Percentiles rank a stretch among this genome's conserved stretches.
phyloP scores from a whole-genome alignment of 2,329 filamentous ascomycete species.

The Penicillium rolfsii region DNA sequence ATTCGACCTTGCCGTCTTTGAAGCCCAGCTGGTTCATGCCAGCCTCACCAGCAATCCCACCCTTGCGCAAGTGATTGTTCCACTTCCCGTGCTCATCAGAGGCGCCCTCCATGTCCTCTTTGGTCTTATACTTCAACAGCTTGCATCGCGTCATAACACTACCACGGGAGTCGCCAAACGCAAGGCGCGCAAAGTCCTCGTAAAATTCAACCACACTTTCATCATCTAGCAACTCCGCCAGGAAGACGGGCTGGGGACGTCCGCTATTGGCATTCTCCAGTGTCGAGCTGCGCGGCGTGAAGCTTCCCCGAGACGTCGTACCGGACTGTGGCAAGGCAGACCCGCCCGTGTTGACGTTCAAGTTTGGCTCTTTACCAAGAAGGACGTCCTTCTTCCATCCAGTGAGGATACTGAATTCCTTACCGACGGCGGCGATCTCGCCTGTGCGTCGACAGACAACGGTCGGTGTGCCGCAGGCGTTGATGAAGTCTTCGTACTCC shows the following conservation, averaged over 20 bases:
- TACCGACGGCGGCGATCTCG: conserved; percentile 92
- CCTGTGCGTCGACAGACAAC: conserved; percentile 90
- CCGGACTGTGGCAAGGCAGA: conserved; percentile 43
- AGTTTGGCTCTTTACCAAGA: conserved; percentile 81
- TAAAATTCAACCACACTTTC: conserved; percentile 94
- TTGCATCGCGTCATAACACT: conserved; percentile 82
- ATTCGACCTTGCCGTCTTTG: conserved; percentile 88
- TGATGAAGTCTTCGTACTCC: conserved; percentile 91
- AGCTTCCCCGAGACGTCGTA: conserved; percentile 50
- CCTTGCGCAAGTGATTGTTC: conserved; percentile 48
- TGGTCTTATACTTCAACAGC: conserved; percentile 85
- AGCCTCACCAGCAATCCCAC: conserved; percentile 55
- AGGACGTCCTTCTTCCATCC: conserved; percentile 92
- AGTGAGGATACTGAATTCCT: conserved; percentile 94
- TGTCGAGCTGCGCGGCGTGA: conserved; percentile 51
- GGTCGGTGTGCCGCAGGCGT: conserved; percentile 84
- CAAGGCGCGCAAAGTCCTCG: conserved; percentile 89
- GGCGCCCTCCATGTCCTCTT: conserved; percentile 56
- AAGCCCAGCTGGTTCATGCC: conserved; percentile 79
- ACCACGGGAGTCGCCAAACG: conserved; percentile 87
- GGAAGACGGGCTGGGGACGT: conserved; percentile 76
- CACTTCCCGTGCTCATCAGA: conserved; percentile 53
- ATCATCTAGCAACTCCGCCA: conserved; percentile 90
- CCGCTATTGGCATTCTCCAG: conserved; percentile 47
- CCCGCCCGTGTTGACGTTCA: conserved; percentile 78